phyloP scores from a whole-genome alignment of 2,329 filamentous ascomycete genomes.

The Waltergamsia citrina region DNA sequence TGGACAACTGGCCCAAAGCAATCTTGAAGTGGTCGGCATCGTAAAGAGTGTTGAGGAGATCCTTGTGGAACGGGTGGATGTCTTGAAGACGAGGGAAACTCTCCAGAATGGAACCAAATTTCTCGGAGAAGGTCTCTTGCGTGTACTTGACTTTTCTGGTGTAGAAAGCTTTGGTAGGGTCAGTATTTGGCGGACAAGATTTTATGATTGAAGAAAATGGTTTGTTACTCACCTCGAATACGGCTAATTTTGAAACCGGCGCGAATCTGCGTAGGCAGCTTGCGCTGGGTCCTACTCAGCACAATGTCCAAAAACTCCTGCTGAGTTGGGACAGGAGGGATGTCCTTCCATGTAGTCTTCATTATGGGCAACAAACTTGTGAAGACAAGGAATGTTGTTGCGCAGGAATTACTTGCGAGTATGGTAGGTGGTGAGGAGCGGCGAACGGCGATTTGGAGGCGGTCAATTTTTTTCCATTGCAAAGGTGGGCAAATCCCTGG shows the following conservation, averaged over 20 bases:
- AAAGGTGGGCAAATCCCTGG: not conserved
- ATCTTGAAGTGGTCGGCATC: conserved; percentile 98
- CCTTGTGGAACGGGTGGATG: conserved; percentile 85
- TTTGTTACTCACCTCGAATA: conserved; percentile 52
- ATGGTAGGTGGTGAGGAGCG: not conserved
- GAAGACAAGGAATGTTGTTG: not conserved
- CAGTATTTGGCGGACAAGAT: conserved; percentile 1
- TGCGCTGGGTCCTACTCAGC: conserved; percentile 83
- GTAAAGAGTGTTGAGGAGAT: conserved; percentile 89
- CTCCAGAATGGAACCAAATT: conserved; percentile 82
- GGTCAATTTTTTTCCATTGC: conserved; percentile 10
- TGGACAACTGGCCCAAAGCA: conserved; percentile 88
- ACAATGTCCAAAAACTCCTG: conserved; percentile 98
- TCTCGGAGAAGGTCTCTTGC: conserved; percentile 92
- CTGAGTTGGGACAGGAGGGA: conserved; percentile 79
- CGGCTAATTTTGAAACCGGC: conserved; percentile 89
- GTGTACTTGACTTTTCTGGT: conserved; percentile 98
- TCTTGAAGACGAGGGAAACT: conserved; percentile 89
- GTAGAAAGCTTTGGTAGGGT: conserved; percentile 60
- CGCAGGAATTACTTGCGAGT: not conserved
- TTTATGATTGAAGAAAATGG: not conserved
- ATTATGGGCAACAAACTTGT: conserved; percentile 27
- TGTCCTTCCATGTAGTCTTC: conserved; percentile 64
- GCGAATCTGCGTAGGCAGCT: conserved; percentile 90
- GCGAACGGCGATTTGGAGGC: conserved; percentile 4